Conservation (phyloP, 73 alveolate species). For the Uronychia setigera region DNA sequence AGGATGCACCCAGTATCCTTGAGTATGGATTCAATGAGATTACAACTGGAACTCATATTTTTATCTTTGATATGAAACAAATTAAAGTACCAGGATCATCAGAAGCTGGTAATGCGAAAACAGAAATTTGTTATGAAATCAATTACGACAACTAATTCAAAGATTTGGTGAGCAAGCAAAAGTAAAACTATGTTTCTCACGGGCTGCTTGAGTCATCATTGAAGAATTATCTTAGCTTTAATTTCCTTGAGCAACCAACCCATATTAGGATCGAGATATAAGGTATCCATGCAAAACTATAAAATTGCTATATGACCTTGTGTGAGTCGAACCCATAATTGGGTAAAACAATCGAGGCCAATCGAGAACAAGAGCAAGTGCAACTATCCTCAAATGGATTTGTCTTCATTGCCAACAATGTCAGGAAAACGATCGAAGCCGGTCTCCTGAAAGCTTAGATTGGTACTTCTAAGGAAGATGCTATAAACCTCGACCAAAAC, state of each 20-base stretch:
- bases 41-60: background rate
- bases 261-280: background rate
- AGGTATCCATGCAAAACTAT: no score
- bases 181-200: background rate
- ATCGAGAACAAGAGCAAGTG: background rate
- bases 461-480: background rate
- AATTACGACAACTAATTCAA: background rate
- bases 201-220: background rate
- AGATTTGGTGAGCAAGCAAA: background rate
- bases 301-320: no score
- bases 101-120: background rate
- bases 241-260: background rate
- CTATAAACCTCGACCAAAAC: background rate
- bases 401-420: background rate
- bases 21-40: background rate
- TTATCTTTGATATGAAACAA: background rate
- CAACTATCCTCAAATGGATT: background rate
- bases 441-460: background rate
- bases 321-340: background rate
- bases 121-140: background rate
- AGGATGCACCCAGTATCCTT: background rate
- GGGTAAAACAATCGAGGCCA: background rate
- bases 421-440: background rate
- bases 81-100: background rate
- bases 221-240: background rate